These are phyloP conservation scores for Zasmidium angulare DNA, from an alignment of 2,329 filamentous ascomycete species.

Conservation along the genomic window DNA sequence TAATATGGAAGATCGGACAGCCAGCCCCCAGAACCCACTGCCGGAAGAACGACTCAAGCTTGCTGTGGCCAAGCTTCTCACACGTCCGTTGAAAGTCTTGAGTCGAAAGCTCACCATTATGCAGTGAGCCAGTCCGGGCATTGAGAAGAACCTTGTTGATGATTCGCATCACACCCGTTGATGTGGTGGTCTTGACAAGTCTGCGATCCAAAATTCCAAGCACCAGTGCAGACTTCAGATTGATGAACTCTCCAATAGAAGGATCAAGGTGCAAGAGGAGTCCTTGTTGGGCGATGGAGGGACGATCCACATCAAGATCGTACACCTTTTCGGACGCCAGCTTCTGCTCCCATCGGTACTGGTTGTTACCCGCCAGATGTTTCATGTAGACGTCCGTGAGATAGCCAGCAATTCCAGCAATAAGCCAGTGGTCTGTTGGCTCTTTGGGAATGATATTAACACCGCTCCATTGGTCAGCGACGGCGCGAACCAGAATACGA, in stretches of 20 bases:
- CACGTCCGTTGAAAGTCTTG: slow-evolving; percentile 78
- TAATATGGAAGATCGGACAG: slow-evolving; percentile 82
- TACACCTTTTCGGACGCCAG: slow-evolving; percentile 77
- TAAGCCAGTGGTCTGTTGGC: slow-evolving; percentile 80
- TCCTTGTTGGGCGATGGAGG: slow-evolving; percentile 79
- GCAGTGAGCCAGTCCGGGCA: slow-evolving; percentile 71
- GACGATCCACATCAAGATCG: slow-evolving; percentile 76
- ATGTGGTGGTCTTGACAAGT: slow-evolving; percentile 82
- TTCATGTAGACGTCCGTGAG: slow-evolving; percentile 94
- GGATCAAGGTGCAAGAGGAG: slow-evolving; percentile 74
- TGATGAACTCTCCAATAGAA: slow-evolving; percentile 87
- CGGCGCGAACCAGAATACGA: slow-evolving; percentile 74
- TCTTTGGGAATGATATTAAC: slow-evolving; percentile 86
- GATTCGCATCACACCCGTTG: slow-evolving; percentile 79
- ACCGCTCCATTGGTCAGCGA: slow-evolving; percentile 92
- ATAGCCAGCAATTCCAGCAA: slow-evolving; percentile 86
- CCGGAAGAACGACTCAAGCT: slow-evolving; percentile 85
- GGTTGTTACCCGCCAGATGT: slow-evolving; percentile 88
- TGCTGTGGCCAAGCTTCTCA: slow-evolving; percentile 83
- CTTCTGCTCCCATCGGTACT: slow-evolving; percentile 89
- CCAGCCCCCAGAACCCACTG: slow-evolving; percentile 91
- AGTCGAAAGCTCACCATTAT: slow-evolving; percentile 68
- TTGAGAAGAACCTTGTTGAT: slow-evolving; percentile 83
- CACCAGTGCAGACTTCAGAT: slow-evolving; percentile 84
- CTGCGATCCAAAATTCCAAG: slow-evolving; percentile 92